Evolutionary conservation across 768 basidiomycete species (phyloP).

Genomic region (Lactarius sp.): DNA sequence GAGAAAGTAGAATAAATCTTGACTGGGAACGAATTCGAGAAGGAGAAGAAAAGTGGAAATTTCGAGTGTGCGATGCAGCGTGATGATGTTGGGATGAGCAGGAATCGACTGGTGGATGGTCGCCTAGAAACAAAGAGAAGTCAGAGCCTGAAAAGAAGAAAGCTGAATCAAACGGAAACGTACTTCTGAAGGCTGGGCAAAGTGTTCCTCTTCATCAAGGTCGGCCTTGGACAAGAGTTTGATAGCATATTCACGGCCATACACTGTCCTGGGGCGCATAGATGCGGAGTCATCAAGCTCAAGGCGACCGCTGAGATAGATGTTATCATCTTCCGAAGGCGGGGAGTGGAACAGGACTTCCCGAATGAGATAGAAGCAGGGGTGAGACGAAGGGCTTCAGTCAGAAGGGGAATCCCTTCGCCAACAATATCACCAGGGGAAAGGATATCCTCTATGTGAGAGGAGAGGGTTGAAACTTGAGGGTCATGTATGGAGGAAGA

Average conservation of each 20-base stretch:
- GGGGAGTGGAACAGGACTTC: slow-evolving; percentile 47
- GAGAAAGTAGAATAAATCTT: too few relatives aligned
- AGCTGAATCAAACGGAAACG: slow-evolving; percentile 25
- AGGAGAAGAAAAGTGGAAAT: too few relatives aligned
- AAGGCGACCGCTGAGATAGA: slow-evolving; percentile 31
- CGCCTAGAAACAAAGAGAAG: too few relatives aligned
- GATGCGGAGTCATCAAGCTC: slow-evolving; percentile 32
- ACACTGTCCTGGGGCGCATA: too few relatives aligned
- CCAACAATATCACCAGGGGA: slow-evolving; percentile 26
- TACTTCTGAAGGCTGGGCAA: slow-evolving; percentile 36
- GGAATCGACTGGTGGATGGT: too few relatives aligned
- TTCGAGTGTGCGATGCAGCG: too few relatives aligned
- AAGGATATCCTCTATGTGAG: neutral
- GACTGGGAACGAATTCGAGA: too few relatives aligned
- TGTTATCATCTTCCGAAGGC: too few relatives aligned
- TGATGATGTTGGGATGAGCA: too few relatives aligned
- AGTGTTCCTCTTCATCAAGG: slow-evolving; percentile 82
- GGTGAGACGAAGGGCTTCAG: slow-evolving; percentile 58
- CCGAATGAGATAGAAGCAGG: slow-evolving; percentile 80
- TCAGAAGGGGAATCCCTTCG: slow-evolving; percentile 34
- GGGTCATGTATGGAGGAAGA: slow-evolving; percentile 8
- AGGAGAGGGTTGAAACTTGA: slow-evolving; percentile 8
- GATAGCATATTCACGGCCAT: slow-evolving; percentile 57
- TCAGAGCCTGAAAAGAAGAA: neutral
- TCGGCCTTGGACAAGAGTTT: slow-evolving; percentile 95